phyloP scores from a whole-genome alignment of 169 alveolate genomes.

The Besnoitia besnoiti region DNA sequence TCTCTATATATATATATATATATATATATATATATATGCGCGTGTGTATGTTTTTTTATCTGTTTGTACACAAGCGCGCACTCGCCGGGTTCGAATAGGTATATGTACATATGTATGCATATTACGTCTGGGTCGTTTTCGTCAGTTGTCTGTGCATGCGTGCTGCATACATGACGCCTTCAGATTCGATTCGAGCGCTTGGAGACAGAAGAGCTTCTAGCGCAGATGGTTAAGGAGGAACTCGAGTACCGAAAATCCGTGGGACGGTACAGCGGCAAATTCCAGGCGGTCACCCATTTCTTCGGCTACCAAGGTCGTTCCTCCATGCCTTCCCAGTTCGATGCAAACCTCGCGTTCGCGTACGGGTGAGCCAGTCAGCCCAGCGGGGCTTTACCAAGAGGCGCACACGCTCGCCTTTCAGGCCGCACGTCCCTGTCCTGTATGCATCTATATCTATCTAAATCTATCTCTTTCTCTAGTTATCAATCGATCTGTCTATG shows the following conservation, averaged over 20 bases:
- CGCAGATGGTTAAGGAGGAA: slow-evolving; percentile 94
- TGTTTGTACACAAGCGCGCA: too few relatives aligned
- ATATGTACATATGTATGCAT: too few relatives aligned
- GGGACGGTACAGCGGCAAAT: slow-evolving; percentile 88
- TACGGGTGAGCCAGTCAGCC: slow-evolving; percentile 92
- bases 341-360: slow-evolving; percentile 92
- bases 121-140: too few relatives aligned
- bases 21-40: too few relatives aligned
- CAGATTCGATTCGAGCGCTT: slow-evolving; percentile 76
- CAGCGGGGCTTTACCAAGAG: too few relatives aligned
- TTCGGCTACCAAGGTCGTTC: slow-evolving; percentile 99
- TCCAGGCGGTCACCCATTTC: slow-evolving; percentile 95
- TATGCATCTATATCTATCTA: neutral
- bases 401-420: too few relatives aligned
- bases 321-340: slow-evolving; percentile 97
- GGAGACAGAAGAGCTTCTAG: slow-evolving; percentile 95
- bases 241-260: slow-evolving; percentile 78
- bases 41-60: too few relatives aligned
- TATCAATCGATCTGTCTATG: neutral
- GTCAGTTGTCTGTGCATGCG: too few relatives aligned
- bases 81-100: too few relatives aligned
- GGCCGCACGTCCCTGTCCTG: neutral
- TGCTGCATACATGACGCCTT: neutral
- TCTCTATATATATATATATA: too few relatives aligned
- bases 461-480: neutral